Conservation (phyloP, 768 basidiomycete genomes). For the Austroboletus eburneus region DNA sequence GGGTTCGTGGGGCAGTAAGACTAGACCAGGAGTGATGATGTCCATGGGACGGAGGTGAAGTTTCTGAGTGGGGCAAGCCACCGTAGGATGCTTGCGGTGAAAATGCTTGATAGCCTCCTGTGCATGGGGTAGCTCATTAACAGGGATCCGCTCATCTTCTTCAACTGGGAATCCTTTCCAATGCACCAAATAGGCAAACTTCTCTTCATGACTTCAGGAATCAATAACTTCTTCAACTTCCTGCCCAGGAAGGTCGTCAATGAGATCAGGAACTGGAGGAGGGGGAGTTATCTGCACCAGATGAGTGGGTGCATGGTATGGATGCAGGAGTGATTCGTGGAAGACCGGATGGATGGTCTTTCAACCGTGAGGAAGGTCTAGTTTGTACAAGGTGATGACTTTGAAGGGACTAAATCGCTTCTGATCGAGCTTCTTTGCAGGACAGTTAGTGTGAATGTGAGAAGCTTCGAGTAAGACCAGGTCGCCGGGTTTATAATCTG, state of each 20-base stretch:
- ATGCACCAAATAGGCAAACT: not conserved
- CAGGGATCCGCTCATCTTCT: not conserved
- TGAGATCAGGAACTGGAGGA: not conserved
- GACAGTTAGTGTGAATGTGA: not conserved
- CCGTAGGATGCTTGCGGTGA: not conserved
- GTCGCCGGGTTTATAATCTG: not conserved
- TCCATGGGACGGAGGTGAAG: not conserved
- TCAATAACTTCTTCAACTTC: not conserved
- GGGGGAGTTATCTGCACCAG: not conserved
- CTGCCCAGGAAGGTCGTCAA: not conserved
- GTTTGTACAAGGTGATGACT: not conserved
- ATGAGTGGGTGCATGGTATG: not conserved
- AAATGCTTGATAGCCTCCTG: not conserved
- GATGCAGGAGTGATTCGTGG: not conserved
- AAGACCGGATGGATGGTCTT: not conserved
- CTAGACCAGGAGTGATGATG: not conserved
- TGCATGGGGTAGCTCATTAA: not conserved
- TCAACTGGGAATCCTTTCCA: not conserved
- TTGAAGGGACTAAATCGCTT: not conserved
- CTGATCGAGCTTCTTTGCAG: not conserved
- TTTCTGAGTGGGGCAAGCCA: not conserved
- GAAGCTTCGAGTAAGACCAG: not conserved
- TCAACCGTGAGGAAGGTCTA: not conserved
- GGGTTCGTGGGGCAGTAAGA: no score
- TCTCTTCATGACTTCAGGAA: not conserved